Base-by-base conservation (phyloP, 164 flowering plant genomes). In the Stephania yunnanensis region DNA sequence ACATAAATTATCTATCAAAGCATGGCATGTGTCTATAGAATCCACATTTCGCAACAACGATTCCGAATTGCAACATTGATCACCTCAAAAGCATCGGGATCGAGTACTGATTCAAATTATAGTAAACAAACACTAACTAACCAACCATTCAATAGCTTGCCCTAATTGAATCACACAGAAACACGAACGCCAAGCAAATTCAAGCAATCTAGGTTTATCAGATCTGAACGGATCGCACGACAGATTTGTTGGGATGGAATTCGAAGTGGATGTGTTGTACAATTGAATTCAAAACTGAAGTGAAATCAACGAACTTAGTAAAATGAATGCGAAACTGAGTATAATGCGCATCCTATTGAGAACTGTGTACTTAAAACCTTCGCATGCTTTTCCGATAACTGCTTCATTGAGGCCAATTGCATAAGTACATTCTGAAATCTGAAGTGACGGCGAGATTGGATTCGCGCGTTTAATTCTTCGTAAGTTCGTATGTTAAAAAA, bases 391-490 rank as follows among this genome's bases (percentile, higher is more conserved):
- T n/a, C 52, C 4, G 19, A n/a, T 25, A 25, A 25, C 25, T 25
- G 25, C 25, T 25, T 25, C 25, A 25, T 25, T 25, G 46, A 13
- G 46, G 66, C 20, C 69, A 79, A 89, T 97, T 97, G 70, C 97
- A 90, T 52, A 93, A 25, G 64, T 20, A 30, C 46, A 10, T n/a
- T 45, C 15, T 31, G 45, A 11, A n/a, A 58, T 17, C 69, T 6
- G n/a, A 69, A 29, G 72, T 46, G 20, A 36, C 45, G 29, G 29
- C 58, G 48, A 73, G 66, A 15, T 61, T 72, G 71, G 15, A 70
- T 45, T 20, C 2, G 20, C 8, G 72, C 30, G 36, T 58, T 7
- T 22, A 19, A 58, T 5, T 61, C 68, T 58, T 9, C 66, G 9
- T n/a, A 61, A 25, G 25, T n/a, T 61, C n/a, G 64, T 58, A 17